Base-by-base conservation (phyloP, 495 filamentous ascomycete species). In the Podospora australis region DNA sequence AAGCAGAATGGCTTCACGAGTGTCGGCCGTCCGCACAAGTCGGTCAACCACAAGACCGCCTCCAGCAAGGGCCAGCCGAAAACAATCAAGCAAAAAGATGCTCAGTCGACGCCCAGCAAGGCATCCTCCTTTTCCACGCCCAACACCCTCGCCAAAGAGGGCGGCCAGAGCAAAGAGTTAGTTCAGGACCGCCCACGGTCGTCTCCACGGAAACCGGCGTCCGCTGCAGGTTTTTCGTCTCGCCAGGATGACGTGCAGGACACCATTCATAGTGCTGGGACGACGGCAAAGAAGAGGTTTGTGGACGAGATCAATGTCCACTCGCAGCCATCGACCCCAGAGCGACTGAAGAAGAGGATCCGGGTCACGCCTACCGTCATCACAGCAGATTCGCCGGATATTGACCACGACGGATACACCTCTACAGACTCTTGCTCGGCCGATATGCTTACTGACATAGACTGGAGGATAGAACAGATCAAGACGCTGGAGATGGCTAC, bases 401-500 rank as follows among this genome's bases (percentile, higher is more conserved):
- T 71, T 22, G 58, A 65, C 4, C 65, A 60, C 50, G 59, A 64
- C 38, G 70, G 69, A 6, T 73, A 70, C 58, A 74, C 69, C 7
- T 69, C 67, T 24, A 56, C 51, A 11, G 72, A 75, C 53, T 70
- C 69, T 11, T 68, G 64, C 55, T 64, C 58, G 9, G 50, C 48
- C 7, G 69, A 70, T 20, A 45, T 49, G 29, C 63, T 75, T 22
- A 63, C 62, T 48, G 44, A 60, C 11, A 57, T 62, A 7, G 72
- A 75, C 63, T 75, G 67, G 61, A 65, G 70, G 14, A 46, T 75
- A 6, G 55, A 68, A n/a, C 71, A 74, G 48, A 66, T 75, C 53
- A 71, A 71, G 62, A 67, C 65, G 24, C 51, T 48, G 25, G 44
- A 44, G 9, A 48, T 68, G 17, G 64, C 70, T 3, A 73, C 62